Evolutionary conservation across 1,139 yeast species (phyloP).

Genomic region (Sugiyamaella novakii): DNA sequence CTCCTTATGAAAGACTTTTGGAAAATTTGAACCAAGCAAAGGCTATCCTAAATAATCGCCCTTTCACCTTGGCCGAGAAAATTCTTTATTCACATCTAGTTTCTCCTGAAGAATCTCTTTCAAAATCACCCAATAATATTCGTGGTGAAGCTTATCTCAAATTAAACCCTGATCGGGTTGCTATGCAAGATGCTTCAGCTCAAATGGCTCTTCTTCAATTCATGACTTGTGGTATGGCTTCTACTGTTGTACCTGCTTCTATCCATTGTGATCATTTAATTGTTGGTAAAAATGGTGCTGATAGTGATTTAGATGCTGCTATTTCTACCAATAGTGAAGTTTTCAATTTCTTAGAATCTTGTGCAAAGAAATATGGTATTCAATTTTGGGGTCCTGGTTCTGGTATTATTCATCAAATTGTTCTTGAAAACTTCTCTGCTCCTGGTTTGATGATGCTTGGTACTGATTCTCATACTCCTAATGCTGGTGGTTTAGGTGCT

Average conservation of each 20-base stretch:
- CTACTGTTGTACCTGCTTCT: slow-evolving; percentile 89
- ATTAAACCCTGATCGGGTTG: slow-evolving; percentile 95
- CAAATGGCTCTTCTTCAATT: slow-evolving; percentile 96
- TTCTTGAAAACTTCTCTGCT: slow-evolving; percentile 88
- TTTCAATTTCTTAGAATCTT: slow-evolving; percentile 85
- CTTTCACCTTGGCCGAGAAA: slow-evolving; percentile 91
- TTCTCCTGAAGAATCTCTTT: slow-evolving; percentile 77
- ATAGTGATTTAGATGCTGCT: slow-evolving; percentile 69
- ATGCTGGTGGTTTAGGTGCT: slow-evolving; percentile 97
- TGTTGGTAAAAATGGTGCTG: slow-evolving; percentile 93
- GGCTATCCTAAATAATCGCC: slow-evolving; percentile 63
- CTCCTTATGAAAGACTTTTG: slow-evolving; percentile 81
- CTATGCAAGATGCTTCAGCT: slow-evolving; percentile 99
- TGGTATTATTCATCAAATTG: slow-evolving; percentile 97
- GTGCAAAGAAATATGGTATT: slow-evolving; percentile 91
- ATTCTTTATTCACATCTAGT: slow-evolving; percentile 88
- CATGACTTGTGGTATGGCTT: slow-evolving; percentile 89
- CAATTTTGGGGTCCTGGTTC: slow-evolving; percentile 99
- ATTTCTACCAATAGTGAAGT: slow-evolving; percentile 89
- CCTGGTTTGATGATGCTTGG: slow-evolving; percentile 97
- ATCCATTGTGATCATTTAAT: slow-evolving; percentile 97
- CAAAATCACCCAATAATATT: slow-evolving; percentile 51
- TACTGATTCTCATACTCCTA: slow-evolving; percentile 96
- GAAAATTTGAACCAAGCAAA: slow-evolving; percentile 65
- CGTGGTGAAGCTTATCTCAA: slow-evolving; percentile 87